A percentile compares a stretch with the other conserved stretches of the same genome.
Evolutionary conservation across 1,139 yeast genomes (phyloP).

Genomic region (Sugiyamaella sp.): DNA sequence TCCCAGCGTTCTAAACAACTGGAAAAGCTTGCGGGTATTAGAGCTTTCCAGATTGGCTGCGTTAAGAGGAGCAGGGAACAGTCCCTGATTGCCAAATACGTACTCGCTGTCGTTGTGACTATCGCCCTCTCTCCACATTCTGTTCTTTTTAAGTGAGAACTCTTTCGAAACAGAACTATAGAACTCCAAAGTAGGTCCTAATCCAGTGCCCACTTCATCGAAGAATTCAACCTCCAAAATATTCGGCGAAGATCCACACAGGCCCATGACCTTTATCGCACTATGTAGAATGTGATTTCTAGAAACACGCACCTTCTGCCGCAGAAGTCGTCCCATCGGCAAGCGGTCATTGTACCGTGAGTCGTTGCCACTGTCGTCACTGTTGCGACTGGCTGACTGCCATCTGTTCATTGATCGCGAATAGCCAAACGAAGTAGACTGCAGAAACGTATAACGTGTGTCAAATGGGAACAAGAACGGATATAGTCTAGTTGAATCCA

Average conservation of each 20-base stretch:
- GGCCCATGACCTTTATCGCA: constrained; percentile 75
- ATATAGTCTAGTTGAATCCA: constrained; percentile 67
- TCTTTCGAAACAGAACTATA: constrained; percentile 81
- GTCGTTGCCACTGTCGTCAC: constrained; percentile 21
- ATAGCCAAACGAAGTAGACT: constrained; percentile 89
- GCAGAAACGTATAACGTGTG: constrained; percentile 74
- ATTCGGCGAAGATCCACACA: constrained; percentile 79
- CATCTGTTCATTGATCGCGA: constrained; percentile 81
- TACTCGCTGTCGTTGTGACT: constrained; percentile 46
- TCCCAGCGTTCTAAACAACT: constrained; percentile 70
- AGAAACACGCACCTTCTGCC: constrained; percentile 81
- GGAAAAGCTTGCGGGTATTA: constrained; percentile 51
- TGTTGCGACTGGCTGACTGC: constrained; percentile 48
- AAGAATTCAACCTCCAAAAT: constrained; percentile 84
- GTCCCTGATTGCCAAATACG: constrained; percentile 53
- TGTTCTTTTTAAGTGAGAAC: constrained; percentile 58
- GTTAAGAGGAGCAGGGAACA: constrained; percentile 74
- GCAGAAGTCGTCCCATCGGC: constrained; percentile 72
- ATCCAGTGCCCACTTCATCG: constrained; percentile 94
- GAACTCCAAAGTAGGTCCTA: constrained; percentile 95
- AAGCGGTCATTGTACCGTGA: constrained; percentile 32
- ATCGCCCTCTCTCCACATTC: constrained; percentile 69
- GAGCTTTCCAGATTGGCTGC: constrained; percentile 40
- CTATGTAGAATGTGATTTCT: constrained; percentile 73
- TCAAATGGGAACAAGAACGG: constrained; percentile 88